Evolutionary conservation across 2,329 filamentous ascomycete species (phyloP), one percentile per base, ranked within the genome.

Genomic region (Ceratocystis papillata): DNA sequence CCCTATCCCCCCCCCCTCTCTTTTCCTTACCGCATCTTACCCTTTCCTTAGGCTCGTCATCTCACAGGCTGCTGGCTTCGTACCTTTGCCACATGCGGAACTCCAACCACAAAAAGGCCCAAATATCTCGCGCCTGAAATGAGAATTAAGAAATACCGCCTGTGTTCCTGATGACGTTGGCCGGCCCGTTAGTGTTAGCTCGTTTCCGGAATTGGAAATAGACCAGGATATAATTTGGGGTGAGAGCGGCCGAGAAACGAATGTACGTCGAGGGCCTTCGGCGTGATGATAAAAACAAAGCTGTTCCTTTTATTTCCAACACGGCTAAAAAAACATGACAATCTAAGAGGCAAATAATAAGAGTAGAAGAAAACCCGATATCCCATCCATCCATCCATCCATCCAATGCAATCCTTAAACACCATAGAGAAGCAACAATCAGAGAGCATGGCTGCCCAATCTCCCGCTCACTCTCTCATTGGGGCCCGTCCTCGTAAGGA

Each of bases 21-120:
- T 41, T 41, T 41, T 28, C 20, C 48, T 8, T n/a, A 22, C 10
- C 22, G 20, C 12, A 20, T 50, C n/a, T 10, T 50, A 50, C 48
- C n/a, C 48, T 53, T 28, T 8, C 22, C 48, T 28, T 25, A 17
- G 22, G 12, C 37, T 41, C 12, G 37, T 41, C 37, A 41, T 41
- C 37, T 12, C 37, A 15, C 3, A 15, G 37, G 37, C 22, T 53
- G 22, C 48, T 15, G 48, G 48, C 22, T 15, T 22, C 46, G 8
- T 25, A 22, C 5, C 48, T 53, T 53, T 25, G 48, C 48, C 48
- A 53, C 48, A 53, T 53, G 48, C 20, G 48, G 48, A 53, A 53
- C n/a, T 8, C 20, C 48, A 20, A 25, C 1, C 8, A n/a, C 22
- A 45, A 48, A 6, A 22, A 50, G 7, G 3, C 17, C n/a, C 3